These are phyloP conservation scores for Erysimum pusillum DNA, from an alignment of 441 rosid genomes.

Conservation along the genomic window DNA sequence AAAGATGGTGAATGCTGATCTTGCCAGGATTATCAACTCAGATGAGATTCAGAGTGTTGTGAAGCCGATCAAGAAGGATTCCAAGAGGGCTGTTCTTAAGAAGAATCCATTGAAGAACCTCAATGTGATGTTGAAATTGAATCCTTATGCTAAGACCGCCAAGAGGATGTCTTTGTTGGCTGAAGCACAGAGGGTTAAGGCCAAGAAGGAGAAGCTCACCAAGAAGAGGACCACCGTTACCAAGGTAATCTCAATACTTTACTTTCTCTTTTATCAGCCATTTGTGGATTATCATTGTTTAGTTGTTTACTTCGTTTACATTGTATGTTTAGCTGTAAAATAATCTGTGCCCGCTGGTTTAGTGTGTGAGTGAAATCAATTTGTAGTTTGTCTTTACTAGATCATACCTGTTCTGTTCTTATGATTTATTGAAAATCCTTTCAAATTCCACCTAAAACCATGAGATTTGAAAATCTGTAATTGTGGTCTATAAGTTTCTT, in stretches of 20 bases:
- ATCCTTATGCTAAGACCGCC: constrained; percentile 94
- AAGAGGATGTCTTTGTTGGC: constrained; percentile 93
- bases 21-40: constrained; percentile 92
- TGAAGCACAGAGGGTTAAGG: constrained; percentile 84
- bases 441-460: too few relatives aligned
- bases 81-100: constrained; percentile 83
- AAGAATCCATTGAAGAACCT: constrained; percentile 94
- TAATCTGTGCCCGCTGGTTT: neutral
- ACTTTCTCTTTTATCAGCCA: neutral
- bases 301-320: neutral
- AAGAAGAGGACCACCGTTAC: constrained; percentile 75
- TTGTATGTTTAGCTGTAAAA: neutral
- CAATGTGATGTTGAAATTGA: constrained; percentile 78
- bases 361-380: neutral
- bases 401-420: neutral
- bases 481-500: neutral
- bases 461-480: too few relatives aligned
- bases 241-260: constrained; percentile 60
- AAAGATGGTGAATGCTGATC: constrained; percentile 93
- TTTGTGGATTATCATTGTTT: constrained; percentile 1
- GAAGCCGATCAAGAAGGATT: constrained; percentile 76
- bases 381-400: neutral
- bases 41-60: constrained; percentile 97
- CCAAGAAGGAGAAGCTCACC: constrained; percentile 96
- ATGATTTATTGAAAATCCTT: too few relatives aligned